A percentile compares a stretch with the other conserved stretches of the same genome.
phyloP scores from a whole-genome alignment of 306 rosid species.

The Hippophae gyantsensis region DNA sequence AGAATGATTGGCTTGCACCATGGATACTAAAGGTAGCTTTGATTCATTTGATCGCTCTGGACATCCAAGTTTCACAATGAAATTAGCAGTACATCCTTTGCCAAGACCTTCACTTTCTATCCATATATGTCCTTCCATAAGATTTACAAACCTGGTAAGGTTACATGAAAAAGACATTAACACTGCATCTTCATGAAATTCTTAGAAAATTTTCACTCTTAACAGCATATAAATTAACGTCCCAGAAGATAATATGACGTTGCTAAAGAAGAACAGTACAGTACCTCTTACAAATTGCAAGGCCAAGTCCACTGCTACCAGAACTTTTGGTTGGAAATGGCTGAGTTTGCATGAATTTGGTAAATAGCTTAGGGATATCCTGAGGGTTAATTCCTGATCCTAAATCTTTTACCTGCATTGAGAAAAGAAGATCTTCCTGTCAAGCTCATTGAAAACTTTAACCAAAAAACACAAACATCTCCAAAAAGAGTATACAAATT shows the following conservation, averaged over 20 bases:
- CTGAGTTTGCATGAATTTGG: slow-evolving; percentile 76
- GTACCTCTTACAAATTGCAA: slow-evolving; percentile 88
- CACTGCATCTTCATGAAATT: slow-evolving; percentile 4
- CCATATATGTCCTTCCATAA: slow-evolving; percentile 95
- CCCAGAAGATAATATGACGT: not conserved
- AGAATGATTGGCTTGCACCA: slow-evolving; percentile 41
- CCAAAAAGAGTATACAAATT: slow-evolving; percentile 17
- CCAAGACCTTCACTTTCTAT: slow-evolving; percentile 93
- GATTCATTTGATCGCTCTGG: slow-evolving; percentile 58
- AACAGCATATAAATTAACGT: not conserved
- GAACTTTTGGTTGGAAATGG: slow-evolving; percentile 50
- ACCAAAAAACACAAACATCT: slow-evolving; percentile 5
- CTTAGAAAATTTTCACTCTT: not conserved
- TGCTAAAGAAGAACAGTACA: slow-evolving; percentile 3
- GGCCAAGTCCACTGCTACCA: slow-evolving; percentile 82
- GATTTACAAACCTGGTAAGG: slow-evolving; percentile 82
- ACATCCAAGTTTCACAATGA: slow-evolving; percentile 78
- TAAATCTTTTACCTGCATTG: slow-evolving; percentile 66
- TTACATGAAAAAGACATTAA: slow-evolving; percentile 5
- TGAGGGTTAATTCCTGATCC: slow-evolving; percentile 84
- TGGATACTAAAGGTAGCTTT: slow-evolving; percentile 41
- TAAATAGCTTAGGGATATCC: slow-evolving; percentile 75
- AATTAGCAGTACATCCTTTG: slow-evolving; percentile 73
- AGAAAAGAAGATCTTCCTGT: not conserved
- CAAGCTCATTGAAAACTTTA: slow-evolving; percentile 6